Conservation (phyloP, 2,329 filamentous ascomycete species). For the Cladosporium velox region DNA sequence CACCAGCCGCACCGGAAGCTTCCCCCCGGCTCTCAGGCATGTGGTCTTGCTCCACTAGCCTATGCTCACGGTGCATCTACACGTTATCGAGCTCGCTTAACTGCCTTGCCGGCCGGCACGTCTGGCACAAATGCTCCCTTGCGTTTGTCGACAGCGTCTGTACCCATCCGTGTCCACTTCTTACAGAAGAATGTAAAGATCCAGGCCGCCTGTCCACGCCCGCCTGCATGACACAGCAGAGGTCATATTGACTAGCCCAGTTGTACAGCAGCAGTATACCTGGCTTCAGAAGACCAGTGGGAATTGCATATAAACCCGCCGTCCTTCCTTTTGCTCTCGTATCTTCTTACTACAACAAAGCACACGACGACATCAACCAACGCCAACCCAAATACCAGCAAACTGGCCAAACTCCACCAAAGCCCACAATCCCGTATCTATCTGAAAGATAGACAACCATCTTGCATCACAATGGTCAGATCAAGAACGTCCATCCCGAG, state of each 20-base stretch:
- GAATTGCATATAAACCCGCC: slow-evolving; percentile 14
- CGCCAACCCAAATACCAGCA: neutral
- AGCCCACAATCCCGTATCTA: slow-evolving; percentile 2
- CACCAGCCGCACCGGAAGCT: slow-evolving; percentile 15
- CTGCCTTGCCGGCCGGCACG: slow-evolving; percentile 11
- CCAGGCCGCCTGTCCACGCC: neutral
- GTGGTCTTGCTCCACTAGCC: slow-evolving; percentile 13
- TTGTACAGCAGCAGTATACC: slow-evolving; percentile 3
- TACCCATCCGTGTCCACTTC: slow-evolving; percentile 9
- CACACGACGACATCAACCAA: neutral
- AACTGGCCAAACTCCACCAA: slow-evolving; percentile 13
- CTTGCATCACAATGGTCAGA: slow-evolving; percentile 3
- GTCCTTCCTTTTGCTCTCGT: neutral
- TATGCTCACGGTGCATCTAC: neutral
- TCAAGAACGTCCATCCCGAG: neutral
- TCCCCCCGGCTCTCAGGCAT: slow-evolving; percentile 17
- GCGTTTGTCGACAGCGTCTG: neutral
- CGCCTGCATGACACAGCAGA: slow-evolving; percentile 10
- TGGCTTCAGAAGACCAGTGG: neutral
- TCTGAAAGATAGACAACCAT: slow-evolving; percentile 1
- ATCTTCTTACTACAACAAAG: neutral
- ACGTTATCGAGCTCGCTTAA: slow-evolving; percentile 16
- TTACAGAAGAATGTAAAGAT: slow-evolving; percentile 17
- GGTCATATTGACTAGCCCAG: slow-evolving; percentile 6
- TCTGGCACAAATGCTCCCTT: slow-evolving; percentile 15